Conservation (phyloP, 1,284 basidiomycete species). For the Neonothopanus nambi region DNA sequence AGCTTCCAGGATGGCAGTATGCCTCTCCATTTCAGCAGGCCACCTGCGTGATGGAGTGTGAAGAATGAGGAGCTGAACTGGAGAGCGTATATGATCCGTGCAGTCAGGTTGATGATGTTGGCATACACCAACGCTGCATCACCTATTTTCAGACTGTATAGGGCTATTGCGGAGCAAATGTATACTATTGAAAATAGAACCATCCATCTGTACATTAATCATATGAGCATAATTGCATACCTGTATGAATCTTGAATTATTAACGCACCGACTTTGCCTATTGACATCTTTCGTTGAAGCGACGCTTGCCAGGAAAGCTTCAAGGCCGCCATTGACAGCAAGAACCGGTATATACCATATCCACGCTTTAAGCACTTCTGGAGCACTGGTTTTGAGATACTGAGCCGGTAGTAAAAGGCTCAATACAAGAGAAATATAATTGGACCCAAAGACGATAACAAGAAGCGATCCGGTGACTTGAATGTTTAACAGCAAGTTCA, state of each 20-base stretch:
- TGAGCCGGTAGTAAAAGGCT: constrained; percentile 71
- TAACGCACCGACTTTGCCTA: constrained; percentile 58
- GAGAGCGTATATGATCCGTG: constrained; percentile 56
- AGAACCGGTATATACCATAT: constrained; percentile 85
- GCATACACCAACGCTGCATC: constrained; percentile 77
- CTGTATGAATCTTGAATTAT: not conserved
- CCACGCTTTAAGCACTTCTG: constrained; percentile 75
- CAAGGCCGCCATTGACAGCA: constrained; percentile 85
- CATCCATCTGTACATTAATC: constrained; percentile 57
- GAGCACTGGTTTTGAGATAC: constrained; percentile 74
- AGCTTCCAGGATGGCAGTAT: constrained; percentile 36
- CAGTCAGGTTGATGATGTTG: constrained; percentile 65
- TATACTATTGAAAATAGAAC: constrained; percentile 64
- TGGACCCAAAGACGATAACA: constrained; percentile 71
- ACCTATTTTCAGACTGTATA: constrained; percentile 54
- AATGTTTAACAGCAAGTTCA: constrained; percentile 62
- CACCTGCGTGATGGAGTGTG: constrained; percentile 22
- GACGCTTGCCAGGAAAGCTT: constrained; percentile 85
- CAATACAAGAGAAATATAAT: constrained; percentile 71
- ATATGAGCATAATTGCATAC: not conserved
- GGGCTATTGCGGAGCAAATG: constrained; percentile 49
- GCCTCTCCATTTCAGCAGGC: constrained; percentile 25
- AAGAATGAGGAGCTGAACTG: constrained; percentile 40
- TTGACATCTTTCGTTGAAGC: constrained; percentile 66
- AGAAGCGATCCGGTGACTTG: constrained; percentile 73